phyloP scores from a whole-genome alignment of 2,329 filamentous ascomycete genomes.

The Thyridium curvatum region DNA sequence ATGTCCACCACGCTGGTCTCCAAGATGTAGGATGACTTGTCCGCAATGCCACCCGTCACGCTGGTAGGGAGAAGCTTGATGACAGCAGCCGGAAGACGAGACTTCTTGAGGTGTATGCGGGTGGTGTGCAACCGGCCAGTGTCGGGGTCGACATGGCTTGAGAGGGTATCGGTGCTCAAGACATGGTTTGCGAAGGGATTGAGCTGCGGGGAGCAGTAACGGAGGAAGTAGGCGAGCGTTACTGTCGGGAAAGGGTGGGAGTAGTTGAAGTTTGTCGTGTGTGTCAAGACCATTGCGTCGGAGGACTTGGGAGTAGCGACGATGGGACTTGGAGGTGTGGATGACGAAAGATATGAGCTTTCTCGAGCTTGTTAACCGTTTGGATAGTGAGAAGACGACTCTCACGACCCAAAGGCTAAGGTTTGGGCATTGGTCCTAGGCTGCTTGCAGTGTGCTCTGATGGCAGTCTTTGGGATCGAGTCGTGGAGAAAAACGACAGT shows the following conservation, averaged over 20 bases:
- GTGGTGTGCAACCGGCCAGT: conserved; percentile 72
- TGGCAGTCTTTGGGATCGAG: too few species aligned
- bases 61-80: conserved; percentile 69
- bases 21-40: conserved; percentile 73
- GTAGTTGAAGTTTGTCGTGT: conserved; percentile 65
- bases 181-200: conserved; percentile 82
- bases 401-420: too few species aligned
- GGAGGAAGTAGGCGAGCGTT: conserved; percentile 82
- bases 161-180: conserved; percentile 76
- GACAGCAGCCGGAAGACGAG: conserved; percentile 67
- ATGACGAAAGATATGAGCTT: too few species aligned
- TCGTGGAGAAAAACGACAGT: too few species aligned
- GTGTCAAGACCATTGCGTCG: conserved; percentile 54
- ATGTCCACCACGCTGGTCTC: conserved; percentile 76
- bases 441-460: too few species aligned
- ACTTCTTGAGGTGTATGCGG: conserved; percentile 76
- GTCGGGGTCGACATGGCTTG: conserved; percentile 63
- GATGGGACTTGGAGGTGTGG: too few species aligned
- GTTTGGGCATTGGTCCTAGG: too few species aligned
- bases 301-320: background rate
- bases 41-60: conserved; percentile 57
- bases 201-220: conserved; percentile 64
- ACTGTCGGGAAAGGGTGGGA: conserved; percentile 79
- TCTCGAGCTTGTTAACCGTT: too few species aligned
- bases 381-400: too few species aligned